Conservation (phyloP, 2,329 filamentous ascomycete species). For the Mollisiaceae sp. region DNA sequence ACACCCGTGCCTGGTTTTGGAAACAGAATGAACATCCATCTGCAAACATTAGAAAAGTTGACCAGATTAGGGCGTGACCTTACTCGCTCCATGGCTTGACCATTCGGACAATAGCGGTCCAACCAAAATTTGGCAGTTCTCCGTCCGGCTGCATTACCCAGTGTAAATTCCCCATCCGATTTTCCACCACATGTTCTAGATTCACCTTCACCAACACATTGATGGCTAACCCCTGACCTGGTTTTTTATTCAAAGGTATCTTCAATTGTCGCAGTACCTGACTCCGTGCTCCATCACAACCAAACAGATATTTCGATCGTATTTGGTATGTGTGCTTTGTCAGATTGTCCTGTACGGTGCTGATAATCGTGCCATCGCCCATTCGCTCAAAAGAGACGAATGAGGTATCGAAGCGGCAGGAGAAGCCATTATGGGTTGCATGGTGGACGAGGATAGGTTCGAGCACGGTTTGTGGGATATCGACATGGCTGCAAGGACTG, state of each 20-base stretch:
- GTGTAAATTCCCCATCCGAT: constrained; percentile 63
- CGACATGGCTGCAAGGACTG: constrained; percentile 49
- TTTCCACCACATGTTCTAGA: constrained; percentile 53
- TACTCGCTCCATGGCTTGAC: constrained; percentile 65
- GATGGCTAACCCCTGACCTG: constrained; percentile 53
- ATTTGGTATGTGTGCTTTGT: constrained; percentile 50
- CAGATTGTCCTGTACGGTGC: constrained; percentile 47
- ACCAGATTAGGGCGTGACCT: background rate
- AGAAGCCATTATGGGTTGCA: constrained; percentile 49
- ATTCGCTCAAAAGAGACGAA: constrained; percentile 43
- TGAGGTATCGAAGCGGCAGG: constrained; percentile 49
- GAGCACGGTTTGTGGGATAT: constrained; percentile 54
- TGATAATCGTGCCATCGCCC: constrained; percentile 33
- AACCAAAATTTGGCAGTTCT: constrained; percentile 57
- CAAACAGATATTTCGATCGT: constrained; percentile 61
- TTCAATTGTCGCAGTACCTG: constrained; percentile 52
- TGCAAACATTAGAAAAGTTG: constrained; percentile 24
- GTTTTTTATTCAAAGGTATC: constrained; percentile 51
- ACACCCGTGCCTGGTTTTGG: constrained; percentile 47
- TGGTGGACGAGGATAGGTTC: constrained; percentile 53
- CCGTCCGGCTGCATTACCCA: constrained; percentile 62
- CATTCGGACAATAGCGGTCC: constrained; percentile 59
- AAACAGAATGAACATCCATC: constrained; percentile 62
- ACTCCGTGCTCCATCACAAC: constrained; percentile 59
- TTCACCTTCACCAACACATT: constrained; percentile 58